phyloP scores from a whole-genome alignment of 306 rosid species.

The Ormosia semicastrata region DNA sequence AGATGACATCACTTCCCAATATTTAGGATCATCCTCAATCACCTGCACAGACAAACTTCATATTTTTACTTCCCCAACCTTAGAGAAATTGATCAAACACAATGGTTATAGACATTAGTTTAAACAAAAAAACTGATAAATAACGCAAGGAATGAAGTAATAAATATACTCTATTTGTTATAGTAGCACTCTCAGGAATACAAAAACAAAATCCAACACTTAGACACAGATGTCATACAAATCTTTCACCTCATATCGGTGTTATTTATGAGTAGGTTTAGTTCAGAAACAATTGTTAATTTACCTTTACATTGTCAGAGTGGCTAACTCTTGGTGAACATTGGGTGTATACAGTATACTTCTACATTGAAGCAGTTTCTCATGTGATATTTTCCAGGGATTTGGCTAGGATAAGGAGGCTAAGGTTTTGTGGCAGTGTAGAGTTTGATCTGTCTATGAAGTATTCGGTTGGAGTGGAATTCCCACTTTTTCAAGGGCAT shows the following conservation, averaged over 20 bases:
- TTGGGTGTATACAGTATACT: background rate
- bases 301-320: background rate
- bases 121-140: background rate
- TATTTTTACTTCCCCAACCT: slow-evolving; percentile 21
- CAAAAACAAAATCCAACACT: background rate
- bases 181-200: background rate
- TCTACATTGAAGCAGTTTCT: background rate
- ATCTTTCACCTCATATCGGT: background rate
- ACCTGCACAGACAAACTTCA: slow-evolving; percentile 51
- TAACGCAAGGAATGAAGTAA: background rate
- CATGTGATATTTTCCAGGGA: background rate
- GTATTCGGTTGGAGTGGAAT: background rate
- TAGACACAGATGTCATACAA: background rate
- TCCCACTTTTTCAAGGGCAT: background rate
- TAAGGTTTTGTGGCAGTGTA: background rate
- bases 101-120: background rate
- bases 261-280: background rate
- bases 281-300: background rate
- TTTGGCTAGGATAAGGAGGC: background rate
- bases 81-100: slow-evolving; percentile 23
- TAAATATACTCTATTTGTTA: background rate
- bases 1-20: slow-evolving; percentile 83
- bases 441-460: background rate
- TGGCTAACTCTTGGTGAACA: background rate
- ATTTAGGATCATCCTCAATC: slow-evolving; percentile 74